Conservation (phyloP, 305 asterid genomes). For the Plantago coronopus region DNA sequence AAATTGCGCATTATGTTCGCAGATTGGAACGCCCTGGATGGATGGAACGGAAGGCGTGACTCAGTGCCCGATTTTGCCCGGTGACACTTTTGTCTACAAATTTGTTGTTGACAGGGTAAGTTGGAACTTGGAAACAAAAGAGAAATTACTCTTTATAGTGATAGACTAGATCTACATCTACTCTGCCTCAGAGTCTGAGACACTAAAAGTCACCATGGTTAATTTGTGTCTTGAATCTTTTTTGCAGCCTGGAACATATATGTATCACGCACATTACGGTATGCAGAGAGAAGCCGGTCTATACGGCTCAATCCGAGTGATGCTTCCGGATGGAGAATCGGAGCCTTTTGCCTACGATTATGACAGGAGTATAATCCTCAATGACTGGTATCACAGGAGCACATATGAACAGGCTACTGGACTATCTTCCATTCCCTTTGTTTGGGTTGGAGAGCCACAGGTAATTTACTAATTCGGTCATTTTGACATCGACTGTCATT, state of each 20-base stretch:
- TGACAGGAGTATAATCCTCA: conserved; percentile 56
- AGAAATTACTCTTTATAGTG: neutral
- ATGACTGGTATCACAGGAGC: conserved; percentile 73
- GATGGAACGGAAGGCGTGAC: conserved; percentile 95
- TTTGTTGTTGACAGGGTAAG: conserved; percentile 80
- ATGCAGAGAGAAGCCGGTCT: conserved; percentile 79
- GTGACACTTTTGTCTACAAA: conserved; percentile 68
- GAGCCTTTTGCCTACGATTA: conserved; percentile 65
- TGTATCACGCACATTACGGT: conserved; percentile 86
- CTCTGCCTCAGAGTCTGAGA: neutral
- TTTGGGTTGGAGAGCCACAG: conserved; percentile 84
- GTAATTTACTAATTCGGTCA: conserved; percentile 24
- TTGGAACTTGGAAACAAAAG: too few species aligned
- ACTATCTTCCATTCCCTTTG: conserved; percentile 58
- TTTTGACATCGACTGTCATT: too few species aligned
- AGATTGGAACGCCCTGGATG: conserved; percentile 87
- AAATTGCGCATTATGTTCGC: conserved; percentile 1
- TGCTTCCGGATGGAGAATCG: conserved; percentile 42
- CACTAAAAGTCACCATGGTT: neutral
- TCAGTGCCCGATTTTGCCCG: conserved; percentile 80
- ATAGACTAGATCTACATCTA: conserved; percentile 1
- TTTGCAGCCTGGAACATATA: conserved; percentile 68
- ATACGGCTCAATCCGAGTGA: conserved; percentile 58
- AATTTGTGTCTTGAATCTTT: conserved; percentile 11
- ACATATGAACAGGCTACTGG: conserved; percentile 58